Conservation (phyloP, 2,329 filamentous ascomycete genomes). For the Colletotrichum brevisporum region DNA sequence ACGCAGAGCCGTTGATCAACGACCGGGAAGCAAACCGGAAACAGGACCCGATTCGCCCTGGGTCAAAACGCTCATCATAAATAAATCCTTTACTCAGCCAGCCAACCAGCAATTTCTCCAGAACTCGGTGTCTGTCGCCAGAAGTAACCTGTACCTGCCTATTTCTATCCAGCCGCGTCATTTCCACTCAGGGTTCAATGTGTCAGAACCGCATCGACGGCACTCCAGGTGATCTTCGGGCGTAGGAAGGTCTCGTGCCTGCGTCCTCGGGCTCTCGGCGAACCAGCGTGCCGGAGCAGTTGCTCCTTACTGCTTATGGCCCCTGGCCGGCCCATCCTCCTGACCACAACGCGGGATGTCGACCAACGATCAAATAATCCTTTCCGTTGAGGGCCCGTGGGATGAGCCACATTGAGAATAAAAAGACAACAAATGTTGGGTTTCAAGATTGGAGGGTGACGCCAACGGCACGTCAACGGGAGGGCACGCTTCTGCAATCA, state of each 20-base stretch:
- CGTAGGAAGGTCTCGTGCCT: not conserved
- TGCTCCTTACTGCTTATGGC: slow-evolving; percentile 5
- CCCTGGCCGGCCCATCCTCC: not conserved
- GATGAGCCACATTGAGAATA: not conserved
- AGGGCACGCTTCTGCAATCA: too few relatives aligned
- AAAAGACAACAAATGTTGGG: not conserved
- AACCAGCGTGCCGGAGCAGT: slow-evolving; percentile 7
- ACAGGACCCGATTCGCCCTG: slow-evolving; percentile 11
- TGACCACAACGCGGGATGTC: not conserved
- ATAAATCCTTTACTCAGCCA: not conserved
- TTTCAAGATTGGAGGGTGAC: slow-evolving; percentile 9
- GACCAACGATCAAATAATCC: not conserved
- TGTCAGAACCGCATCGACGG: not conserved
- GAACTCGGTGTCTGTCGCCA: too few relatives aligned
- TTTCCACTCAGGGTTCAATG: not conserved
- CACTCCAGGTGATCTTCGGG: slow-evolving; percentile 8
- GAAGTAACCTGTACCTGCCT: too few relatives aligned
- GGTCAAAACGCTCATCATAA: slow-evolving; percentile 16
- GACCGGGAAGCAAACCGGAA: not conserved
- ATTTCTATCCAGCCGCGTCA: slow-evolving; percentile 18
- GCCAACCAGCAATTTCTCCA: too few relatives aligned
- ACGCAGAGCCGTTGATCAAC: not conserved
- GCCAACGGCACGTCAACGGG: slow-evolving; percentile 27
- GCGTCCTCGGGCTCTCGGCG: not conserved
- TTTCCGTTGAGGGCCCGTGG: not conserved